Evolutionary conservation across 2,329 filamentous ascomycete genomes (phyloP).

Genomic region (Talaromyces sp.): DNA sequence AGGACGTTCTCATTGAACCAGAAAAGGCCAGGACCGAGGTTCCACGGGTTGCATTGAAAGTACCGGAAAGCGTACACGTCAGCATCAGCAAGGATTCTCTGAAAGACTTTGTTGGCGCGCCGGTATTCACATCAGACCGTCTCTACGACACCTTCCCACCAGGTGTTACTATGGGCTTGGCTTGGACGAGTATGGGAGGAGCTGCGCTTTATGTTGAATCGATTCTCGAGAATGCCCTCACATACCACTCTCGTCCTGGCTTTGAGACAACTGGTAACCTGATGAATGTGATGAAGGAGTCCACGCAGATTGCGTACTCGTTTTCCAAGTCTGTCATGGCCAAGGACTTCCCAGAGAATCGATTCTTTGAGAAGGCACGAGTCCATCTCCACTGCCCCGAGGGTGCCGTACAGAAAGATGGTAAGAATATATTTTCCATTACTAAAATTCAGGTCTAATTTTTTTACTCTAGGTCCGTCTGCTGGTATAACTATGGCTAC

Average conservation of each 20-base stretch:
- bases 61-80: slow-evolving; percentile 83
- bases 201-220: slow-evolving; percentile 96
- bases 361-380: slow-evolving; percentile 93
- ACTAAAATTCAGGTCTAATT: slow-evolving; percentile 12
- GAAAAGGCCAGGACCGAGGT: slow-evolving; percentile 43
- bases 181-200: slow-evolving; percentile 96
- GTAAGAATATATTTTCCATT: slow-evolving; percentile 21
- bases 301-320: slow-evolving; percentile 88
- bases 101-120: slow-evolving; percentile 94
- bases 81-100: slow-evolving; percentile 82
- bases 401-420: slow-evolving; percentile 93
- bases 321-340: slow-evolving; percentile 89
- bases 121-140: slow-evolving; percentile 90
- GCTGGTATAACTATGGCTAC: slow-evolving; percentile 99
- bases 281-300: slow-evolving; percentile 97
- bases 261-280: slow-evolving; percentile 92
- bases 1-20: slow-evolving; percentile 52
- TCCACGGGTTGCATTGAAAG: slow-evolving; percentile 71
- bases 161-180: slow-evolving; percentile 94
- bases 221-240: slow-evolving; percentile 80
- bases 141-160: slow-evolving; percentile 90
- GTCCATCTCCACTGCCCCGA: slow-evolving; percentile 96
- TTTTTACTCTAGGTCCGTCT: slow-evolving; percentile 54
- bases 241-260: slow-evolving; percentile 66
- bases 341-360: slow-evolving; percentile 78